These are phyloP conservation scores for Avena insularis DNA, from an alignment of 176 grass and related monocot genomes.

Conservation along the genomic window DNA sequence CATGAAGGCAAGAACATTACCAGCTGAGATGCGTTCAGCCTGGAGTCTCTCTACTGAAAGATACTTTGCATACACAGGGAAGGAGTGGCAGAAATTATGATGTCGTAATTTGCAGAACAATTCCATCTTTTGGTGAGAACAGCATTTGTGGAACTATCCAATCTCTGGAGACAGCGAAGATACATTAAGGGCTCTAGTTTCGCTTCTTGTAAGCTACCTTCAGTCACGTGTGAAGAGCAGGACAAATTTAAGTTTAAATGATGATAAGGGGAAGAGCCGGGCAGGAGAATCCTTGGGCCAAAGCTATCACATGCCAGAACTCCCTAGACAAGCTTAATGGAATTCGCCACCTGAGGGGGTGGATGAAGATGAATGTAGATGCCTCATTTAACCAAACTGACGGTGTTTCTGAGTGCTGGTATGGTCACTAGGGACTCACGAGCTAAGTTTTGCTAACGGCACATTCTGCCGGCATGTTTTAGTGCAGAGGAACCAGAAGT, in stretches of 20 bases:
- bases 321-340: conserved; percentile 6
- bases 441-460: conserved; percentile 5
- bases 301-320: background rate
- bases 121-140: background rate
- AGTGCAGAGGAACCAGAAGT: background rate
- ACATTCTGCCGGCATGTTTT: background rate
- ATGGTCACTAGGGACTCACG: background rate
- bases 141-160: background rate
- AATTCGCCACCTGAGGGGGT: background rate
- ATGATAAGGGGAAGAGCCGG: background rate
- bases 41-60: conserved; percentile 3
- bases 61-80: background rate
- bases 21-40: background rate
- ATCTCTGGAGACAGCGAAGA: background rate
- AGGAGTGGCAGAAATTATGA: conserved; percentile 8
- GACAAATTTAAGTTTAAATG: background rate
- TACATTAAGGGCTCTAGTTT: background rate
- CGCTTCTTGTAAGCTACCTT: background rate
- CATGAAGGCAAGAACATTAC: background rate
- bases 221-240: background rate
- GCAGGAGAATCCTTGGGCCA: background rate
- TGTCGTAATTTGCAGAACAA: background rate
- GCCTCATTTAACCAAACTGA: conserved; percentile 10
- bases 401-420: background rate
- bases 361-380: conserved; percentile 1